Evolutionary conservation across 768 basidiomycete genomes (phyloP).

Genomic region (Trametes cubensis): DNA sequence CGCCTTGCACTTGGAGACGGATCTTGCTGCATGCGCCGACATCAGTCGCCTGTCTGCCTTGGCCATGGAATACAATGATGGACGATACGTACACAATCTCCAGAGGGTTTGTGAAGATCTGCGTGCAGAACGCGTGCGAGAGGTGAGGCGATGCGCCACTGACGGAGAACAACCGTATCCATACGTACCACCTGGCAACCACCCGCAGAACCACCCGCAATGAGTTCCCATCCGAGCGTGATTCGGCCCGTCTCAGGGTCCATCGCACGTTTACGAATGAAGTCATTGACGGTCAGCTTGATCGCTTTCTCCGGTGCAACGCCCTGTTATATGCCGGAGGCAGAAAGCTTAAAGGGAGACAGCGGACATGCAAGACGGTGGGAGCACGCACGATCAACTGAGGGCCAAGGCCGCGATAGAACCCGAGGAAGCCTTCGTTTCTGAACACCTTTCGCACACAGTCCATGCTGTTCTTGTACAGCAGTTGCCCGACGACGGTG

Average conservation of each 20-base stretch:
- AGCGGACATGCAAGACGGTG: slow-evolving; percentile 5
- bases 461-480: slow-evolving; percentile 96
- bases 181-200: slow-evolving; percentile 94
- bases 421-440: slow-evolving; percentile 93
- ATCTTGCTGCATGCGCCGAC: slow-evolving; percentile 65
- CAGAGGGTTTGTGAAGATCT: slow-evolving; percentile 97
- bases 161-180: background rate
- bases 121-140: slow-evolving; percentile 15
- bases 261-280: slow-evolving; percentile 79
- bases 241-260: slow-evolving; percentile 98
- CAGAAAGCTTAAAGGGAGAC: background rate
- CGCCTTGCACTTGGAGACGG: slow-evolving; percentile 92
- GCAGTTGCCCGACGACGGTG: slow-evolving; percentile 92
- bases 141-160: slow-evolving; percentile 4
- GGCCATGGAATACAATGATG: slow-evolving; percentile 1
- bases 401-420: slow-evolving; percentile 94
- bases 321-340: slow-evolving; percentile 51
- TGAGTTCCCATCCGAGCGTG: slow-evolving; percentile 83
- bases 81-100: slow-evolving; percentile 79
- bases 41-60: slow-evolving; percentile 15
- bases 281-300: slow-evolving; percentile 95
- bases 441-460: slow-evolving; percentile 92
- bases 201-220: slow-evolving; percentile 92
- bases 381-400: slow-evolving; percentile 74
- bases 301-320: slow-evolving; percentile 98